Evolutionary conservation across 805 yeast species (phyloP), one percentile per base, ranked within the genome.

Genomic region (Cyberlindnera xylosilytica): DNA sequence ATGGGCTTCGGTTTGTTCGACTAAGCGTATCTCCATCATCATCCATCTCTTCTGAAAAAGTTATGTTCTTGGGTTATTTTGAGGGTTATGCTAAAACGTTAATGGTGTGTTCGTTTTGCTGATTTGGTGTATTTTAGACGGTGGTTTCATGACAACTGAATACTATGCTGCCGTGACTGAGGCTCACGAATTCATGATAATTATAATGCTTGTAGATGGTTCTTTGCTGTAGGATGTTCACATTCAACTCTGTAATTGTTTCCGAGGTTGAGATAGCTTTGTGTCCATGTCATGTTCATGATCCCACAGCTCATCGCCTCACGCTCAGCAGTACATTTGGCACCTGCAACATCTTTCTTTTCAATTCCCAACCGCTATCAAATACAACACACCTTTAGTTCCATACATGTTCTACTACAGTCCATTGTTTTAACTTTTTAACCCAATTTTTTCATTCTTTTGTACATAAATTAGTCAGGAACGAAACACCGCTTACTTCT

Each of bases 1-100:
- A 87, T 88, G 95, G 96, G 96, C 66, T 81, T 84, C 87, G 91
- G 90, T 73, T 81, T 87, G 71, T 87, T 87, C 80, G 95, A 86
- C 75, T 87, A 87, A 69, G 55, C 47, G 42, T 36, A 7, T 44
- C 19, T 4, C 42, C 33, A 9, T 15, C 34, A 23, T 24, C 18
- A 17, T 39, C 38, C 38, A 39, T 39, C 24, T 31, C 22, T 31
- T 18, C n/a, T 18, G 6, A 4, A 6, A 10, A 19, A 4, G 34
- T 31, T 19, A 29, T 29, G 19, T 35, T 26, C 10, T 26, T 41
- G 39, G 38, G 45, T 34, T 38, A 19, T 30, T 24, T 36, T 23
- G 36, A 34, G 31, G 39, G n/a, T 39, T 28, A 33, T 20, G 38
- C 37, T 27, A 27, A 22, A 30, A 27, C 20, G 10, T 18, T 41